Base-by-base conservation (phyloP, 495 filamentous ascomycete genomes). In the Talaromyces wortmannii region DNA sequence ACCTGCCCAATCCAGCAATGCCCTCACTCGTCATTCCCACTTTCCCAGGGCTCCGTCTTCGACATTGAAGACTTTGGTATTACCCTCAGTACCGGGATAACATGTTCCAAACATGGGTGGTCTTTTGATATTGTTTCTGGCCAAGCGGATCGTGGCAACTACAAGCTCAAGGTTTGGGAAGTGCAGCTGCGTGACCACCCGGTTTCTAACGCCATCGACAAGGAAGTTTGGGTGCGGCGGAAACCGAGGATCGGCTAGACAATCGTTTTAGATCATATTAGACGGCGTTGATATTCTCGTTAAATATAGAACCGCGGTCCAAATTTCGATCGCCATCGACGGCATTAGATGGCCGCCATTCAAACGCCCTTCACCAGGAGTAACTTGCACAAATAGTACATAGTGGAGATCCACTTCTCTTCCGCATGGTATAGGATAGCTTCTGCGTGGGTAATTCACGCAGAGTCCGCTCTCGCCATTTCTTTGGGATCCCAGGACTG, bases 21-120 rank as follows among this genome's bases (percentile, higher is more conserved):
- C 54, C 82, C 82, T 5, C 82, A 84, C 61, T 80, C 80, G 5
- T 69, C 80, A 1, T 84, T 72, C 60, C 80, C 81, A 0, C 73
- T 84, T 0, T 81, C 77, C 0, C 72, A 78, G 51, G 81, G 76
- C 5, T 75, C 57, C 13, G 69, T 82, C 4, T 84, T 84, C 54
- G 82, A 85, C 33, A 85, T 85, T 57, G 82, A 85, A 56, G 82
- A 85, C 58, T 85, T 84, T 55, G 82, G 82, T 10, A 51, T 51
- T 10, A 51, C 31, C 10, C 31, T 51, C 0, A 51, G 49, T 31
- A 67, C 76, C 2, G 82, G 82, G 0, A 65, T 85, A 13, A 79
- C 76, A 6, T 85, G 82, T 59, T 80, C 81, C 1, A 83, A 84
- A 59, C 81, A 85, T 57, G 74, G 67, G 40, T 85, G 82, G 82